These are phyloP conservation scores for Botrytis cinerea DNA, from an alignment of 2,329 filamentous ascomycete species.

Conservation along the genomic window DNA sequence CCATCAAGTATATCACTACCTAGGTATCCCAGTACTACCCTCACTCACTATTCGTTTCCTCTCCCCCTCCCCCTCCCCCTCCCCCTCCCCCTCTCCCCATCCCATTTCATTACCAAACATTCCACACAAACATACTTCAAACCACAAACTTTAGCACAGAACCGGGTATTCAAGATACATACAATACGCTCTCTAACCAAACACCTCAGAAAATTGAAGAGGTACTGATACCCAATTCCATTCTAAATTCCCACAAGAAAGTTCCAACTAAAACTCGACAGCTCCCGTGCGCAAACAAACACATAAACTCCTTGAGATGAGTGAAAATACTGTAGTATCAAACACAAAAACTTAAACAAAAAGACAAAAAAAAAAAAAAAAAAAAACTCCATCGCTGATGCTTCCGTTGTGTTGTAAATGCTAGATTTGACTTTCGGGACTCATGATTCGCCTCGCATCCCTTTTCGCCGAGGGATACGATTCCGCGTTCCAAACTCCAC, in stretches of 20 bases:
- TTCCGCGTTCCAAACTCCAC: not conserved
- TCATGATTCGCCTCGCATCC: not conserved
- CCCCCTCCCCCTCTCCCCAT: not conserved
- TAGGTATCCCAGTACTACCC: not conserved
- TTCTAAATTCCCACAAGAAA: not conserved
- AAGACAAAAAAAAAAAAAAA: conserved; percentile 7
- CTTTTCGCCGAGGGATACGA: not conserved
- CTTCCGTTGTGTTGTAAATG: conserved; percentile 23
- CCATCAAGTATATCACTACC: not conserved
- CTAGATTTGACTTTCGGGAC: not conserved
- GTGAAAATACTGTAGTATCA: not conserved
- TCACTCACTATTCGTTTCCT: not conserved
- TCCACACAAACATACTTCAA: not conserved
- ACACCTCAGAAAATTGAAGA: not conserved
- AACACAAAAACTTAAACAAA: not conserved
- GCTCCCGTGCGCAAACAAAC: not conserved
- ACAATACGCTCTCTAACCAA: conserved; percentile 2
- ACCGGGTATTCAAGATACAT: conserved; percentile 15
- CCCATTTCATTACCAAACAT: not conserved
- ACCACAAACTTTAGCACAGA: not conserved
- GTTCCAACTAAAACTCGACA: not conserved
- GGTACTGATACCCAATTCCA: not conserved
- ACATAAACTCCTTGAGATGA: conserved; percentile 4
- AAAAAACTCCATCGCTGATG: conserved; percentile 37
- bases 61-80: not conserved